phyloP scores from a whole-genome alignment of 2,329 filamentous ascomycete species.

The Monosporascus sp. region DNA sequence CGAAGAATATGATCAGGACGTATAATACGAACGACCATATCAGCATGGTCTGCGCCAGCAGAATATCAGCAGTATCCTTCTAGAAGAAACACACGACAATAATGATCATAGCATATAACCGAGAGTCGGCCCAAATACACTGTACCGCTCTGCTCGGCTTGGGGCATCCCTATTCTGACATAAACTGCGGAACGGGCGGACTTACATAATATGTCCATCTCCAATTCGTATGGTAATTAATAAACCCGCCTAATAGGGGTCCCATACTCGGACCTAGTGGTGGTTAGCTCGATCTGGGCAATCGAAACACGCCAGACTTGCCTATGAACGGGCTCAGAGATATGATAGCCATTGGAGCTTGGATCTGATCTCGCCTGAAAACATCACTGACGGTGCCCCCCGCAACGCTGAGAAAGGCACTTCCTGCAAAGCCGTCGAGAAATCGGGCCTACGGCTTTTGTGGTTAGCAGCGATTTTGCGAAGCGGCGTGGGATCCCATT shows the following conservation, averaged over 20 bases:
- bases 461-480: not conserved
- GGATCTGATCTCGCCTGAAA: slow-evolving; percentile 63
- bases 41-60: slow-evolving; percentile 49
- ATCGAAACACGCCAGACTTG: slow-evolving; percentile 3
- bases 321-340: slow-evolving; percentile 58
- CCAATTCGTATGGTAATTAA: slow-evolving; percentile 71
- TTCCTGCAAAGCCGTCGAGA: slow-evolving; percentile 67
- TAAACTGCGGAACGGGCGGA: not conserved
- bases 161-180: not conserved
- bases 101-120: too few relatives aligned
- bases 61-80: slow-evolving; percentile 5
- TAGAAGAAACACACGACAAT: too few relatives aligned
- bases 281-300: not conserved
- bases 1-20: slow-evolving; percentile 60
- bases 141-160: too few relatives aligned
- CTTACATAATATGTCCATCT: slow-evolving; percentile 73
- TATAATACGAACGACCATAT: slow-evolving; percentile 73
- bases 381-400: slow-evolving; percentile 83
- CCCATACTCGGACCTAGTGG: slow-evolving; percentile 48
- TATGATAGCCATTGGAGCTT: slow-evolving; percentile 79
- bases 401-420: slow-evolving; percentile 66
- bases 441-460: slow-evolving; percentile 52
- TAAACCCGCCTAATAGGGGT: slow-evolving; percentile 68
- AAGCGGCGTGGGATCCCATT: not conserved
- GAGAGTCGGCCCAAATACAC: too few relatives aligned